Evolutionary conservation across 805 yeast genomes (phyloP), one percentile per base, ranked within the genome.

Genomic region (Yarrowia sp.): DNA sequence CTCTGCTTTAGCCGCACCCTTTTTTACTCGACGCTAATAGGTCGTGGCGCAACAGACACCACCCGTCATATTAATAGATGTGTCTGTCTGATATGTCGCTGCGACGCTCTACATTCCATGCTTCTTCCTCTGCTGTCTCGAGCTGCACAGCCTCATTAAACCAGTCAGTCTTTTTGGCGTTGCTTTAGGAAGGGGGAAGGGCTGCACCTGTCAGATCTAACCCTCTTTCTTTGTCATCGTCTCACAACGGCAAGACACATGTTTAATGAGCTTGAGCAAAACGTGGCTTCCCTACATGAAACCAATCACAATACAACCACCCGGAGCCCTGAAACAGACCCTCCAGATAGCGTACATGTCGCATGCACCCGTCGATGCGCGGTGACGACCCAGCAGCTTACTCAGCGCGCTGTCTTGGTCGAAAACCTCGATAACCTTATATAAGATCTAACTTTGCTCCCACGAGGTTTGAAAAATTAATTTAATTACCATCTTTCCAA

Each of bases 391-490:
- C 10, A 35, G 38, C 38, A 2, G 53, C 28, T 47, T 15, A 47
- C 39, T 33, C 39, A 47, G 53, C 53, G 10, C 10, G 10, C 39
- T n/a, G 33, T 6, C 14, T 4, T 10, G 36, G 17, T 14, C 51
- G 15, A 38, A 32, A 32, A 3, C 31, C 35, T 35, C 41, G 55
- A 48, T 48, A 48, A 48, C 55, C 41, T 18, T n/a, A 48, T 15
- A 11, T n/a, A 7, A 33, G 55, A 48, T 48, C 55, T 10, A 48
- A 18, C 55, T 48, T 48, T 9, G 55, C 3, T 15, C 39, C 28
- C 55, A 48, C 55, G 55, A 48, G 55, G 55, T 48, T 32, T 33
- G 41, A 48, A 48, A 48, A 48, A 35, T 48, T 48, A 48, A 48
- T 48, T 48, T 35, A 13, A 33, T 32, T 48, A n/a, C 55, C 55